Evolutionary conservation across 108 stramenopile genomes (phyloP).

Genomic region (Pseudonitzschia delicatissima): DNA sequence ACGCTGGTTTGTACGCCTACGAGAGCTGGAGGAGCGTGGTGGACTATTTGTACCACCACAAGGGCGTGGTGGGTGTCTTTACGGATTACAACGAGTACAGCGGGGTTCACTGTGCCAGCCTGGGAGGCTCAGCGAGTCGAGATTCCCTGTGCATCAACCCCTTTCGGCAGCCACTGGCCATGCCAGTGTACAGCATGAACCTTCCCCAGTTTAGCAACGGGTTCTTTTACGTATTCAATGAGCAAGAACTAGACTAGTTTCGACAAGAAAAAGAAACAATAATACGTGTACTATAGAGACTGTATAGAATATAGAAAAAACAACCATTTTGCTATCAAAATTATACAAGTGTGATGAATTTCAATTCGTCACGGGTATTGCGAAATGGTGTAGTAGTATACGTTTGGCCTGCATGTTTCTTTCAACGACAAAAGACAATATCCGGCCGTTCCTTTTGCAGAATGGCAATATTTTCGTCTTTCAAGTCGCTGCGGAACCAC

Average conservation of each 20-base stretch:
- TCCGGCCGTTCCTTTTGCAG: conserved; percentile 39
- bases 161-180: conserved; percentile 82
- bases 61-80: conserved; percentile 72
- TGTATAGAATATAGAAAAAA: no score
- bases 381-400: no score
- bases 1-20: conserved; percentile 88
- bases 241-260: conserved; percentile 52
- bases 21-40: conserved; percentile 82
- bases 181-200: conserved; percentile 90
- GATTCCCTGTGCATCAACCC: conserved; percentile 71
- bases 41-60: conserved; percentile 47
- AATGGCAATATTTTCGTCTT: conserved; percentile 28
- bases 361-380: no score
- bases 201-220: conserved; percentile 89
- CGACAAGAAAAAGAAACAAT: no score
- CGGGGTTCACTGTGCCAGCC: conserved; percentile 76
- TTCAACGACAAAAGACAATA: conserved; percentile 22
- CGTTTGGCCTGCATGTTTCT: no score
- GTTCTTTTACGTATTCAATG: conserved; percentile 82
- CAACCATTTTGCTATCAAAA: neutral
- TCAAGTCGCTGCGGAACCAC: conserved; percentile 48
- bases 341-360: no score
- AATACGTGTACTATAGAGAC: no score
- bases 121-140: conserved; percentile 65
- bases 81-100: conserved; percentile 89